A percentile compares a stretch with the other conserved stretches of the same genome.
These are phyloP conservation scores for Pluteus cervinus DNA, from an alignment of 768 basidiomycete genomes.

Conservation along the genomic window DNA sequence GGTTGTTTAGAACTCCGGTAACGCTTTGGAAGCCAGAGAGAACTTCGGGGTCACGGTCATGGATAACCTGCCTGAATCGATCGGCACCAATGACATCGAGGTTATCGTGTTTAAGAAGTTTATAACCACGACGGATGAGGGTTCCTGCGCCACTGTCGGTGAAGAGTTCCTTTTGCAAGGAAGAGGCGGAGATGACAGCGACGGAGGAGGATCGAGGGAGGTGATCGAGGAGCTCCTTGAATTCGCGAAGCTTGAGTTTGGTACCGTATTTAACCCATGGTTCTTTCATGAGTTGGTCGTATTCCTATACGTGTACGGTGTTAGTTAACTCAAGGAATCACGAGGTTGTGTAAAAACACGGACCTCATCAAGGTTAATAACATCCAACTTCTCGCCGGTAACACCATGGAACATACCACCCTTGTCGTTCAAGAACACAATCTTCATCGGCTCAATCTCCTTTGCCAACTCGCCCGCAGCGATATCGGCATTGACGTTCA, in stretches of 20 bases:
- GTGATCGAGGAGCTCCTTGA: constrained; percentile 97
- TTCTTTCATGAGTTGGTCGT: constrained; percentile 93
- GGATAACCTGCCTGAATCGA: constrained; percentile 89
- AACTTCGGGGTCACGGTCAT: constrained; percentile 94
- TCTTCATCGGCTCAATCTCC: constrained; percentile 97
- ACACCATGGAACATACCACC: constrained; percentile 98
- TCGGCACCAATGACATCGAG: constrained; percentile 87
- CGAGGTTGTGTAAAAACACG: constrained; percentile 9
- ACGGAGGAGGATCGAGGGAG: constrained; percentile 98
- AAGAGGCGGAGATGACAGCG: constrained; percentile 90
- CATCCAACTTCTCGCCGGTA: constrained; percentile 91
- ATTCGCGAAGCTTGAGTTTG: constrained; percentile 97
- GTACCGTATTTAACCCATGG: constrained; percentile 99
- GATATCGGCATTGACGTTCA: constrained; percentile 98
- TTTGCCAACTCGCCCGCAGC: constrained; percentile 97
- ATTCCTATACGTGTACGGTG: constrained; percentile 53
- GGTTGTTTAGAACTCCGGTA: constrained; percentile 75
- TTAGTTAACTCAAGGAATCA: not conserved
- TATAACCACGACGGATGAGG: constrained; percentile 96
- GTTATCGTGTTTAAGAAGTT: constrained; percentile 84
- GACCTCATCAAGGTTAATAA: constrained; percentile 97
- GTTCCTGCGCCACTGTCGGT: constrained; percentile 98
- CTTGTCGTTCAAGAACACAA: constrained; percentile 97
- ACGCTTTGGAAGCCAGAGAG: constrained; percentile 78
- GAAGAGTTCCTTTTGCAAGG: constrained; percentile 96